Base-by-base conservation (phyloP, 768 basidiomycete genomes). In the Cystoderma amianthinum region DNA sequence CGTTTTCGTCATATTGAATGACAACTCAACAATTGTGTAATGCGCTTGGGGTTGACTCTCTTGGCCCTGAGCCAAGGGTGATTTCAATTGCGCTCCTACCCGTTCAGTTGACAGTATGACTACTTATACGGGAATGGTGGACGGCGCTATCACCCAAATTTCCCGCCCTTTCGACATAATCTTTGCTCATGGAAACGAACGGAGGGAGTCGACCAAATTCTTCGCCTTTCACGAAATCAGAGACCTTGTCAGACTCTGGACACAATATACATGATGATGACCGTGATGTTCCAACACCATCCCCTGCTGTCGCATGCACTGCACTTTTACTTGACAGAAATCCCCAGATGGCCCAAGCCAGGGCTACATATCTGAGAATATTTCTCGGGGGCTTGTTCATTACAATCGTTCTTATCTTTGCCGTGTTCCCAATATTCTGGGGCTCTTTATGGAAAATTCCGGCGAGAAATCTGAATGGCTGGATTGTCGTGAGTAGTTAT, bases 371-470 rank as follows among this genome's bases (percentile, higher is more conserved):
- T 30, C 15, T 30, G 28, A 9, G 28, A 30, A 15, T 30, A 9
- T 30, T 30, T 30, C 10, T 30, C 15, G 28, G 28, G 15, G 28
- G 28, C 10, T 9, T 15, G 15, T 30, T 30, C 28, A 30, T 30
- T 9, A 30, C 28, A 15, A 30, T 30, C 15, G 28, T 30, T 9
- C 9, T 30, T 9, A 49, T 56, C 17, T 52, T 52, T 21, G 32
- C 51, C 16, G 39, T 52, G 15, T 49, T 56, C 18, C 43, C 55
- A 2, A 54, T 56, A 5, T 56, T 52, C 24, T 56, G 55, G 55
- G 55, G 53, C 5, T 37, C 53, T 0, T 25, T 54, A 13, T 54
- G 53, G 53, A 52, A 51, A 30, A 51, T 46, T 6, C 55, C 55
- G 2, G 42, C 36, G n/a, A 34, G 46, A 5, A 41, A 44, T 16